These are phyloP conservation scores for Colletotrichum sp. DNA, from an alignment of 2,329 filamentous ascomycete species.

Conservation along the genomic window DNA sequence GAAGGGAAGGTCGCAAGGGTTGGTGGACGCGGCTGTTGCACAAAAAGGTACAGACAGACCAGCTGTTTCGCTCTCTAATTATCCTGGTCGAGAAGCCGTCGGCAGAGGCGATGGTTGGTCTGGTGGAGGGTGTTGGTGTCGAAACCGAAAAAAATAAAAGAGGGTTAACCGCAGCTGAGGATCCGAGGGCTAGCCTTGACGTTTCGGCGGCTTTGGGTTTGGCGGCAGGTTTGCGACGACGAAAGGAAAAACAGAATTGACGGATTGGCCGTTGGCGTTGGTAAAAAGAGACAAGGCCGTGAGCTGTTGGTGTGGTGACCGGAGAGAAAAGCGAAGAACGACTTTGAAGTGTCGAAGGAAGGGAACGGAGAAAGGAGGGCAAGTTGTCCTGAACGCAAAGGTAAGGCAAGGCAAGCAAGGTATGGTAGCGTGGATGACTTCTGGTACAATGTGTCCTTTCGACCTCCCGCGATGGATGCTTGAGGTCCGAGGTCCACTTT, in stretches of 20 bases:
- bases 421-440: constrained; percentile 13
- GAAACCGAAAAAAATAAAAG: not conserved
- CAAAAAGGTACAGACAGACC: constrained; percentile 18
- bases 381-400: constrained; percentile 12
- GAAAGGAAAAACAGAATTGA: not conserved
- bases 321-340: not conserved
- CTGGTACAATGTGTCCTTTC: constrained; percentile 22
- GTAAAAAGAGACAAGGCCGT: not conserved
- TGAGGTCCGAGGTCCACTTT: constrained; percentile 18
- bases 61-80: constrained; percentile 13
- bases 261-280: constrained; percentile 9
- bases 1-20: not conserved
- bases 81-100: not conserved
- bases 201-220: constrained; percentile 1
- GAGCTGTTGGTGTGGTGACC: not conserved
- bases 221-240: constrained; percentile 6
- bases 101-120: not conserved
- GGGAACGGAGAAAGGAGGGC: constrained; percentile 1
- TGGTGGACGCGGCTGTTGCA: constrained; percentile 15
- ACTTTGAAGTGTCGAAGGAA: constrained; percentile 2
- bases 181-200: constrained; percentile 19
- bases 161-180: constrained; percentile 10
- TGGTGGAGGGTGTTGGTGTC: not conserved
- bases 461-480: constrained; percentile 19
- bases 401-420: not conserved